Evolutionary conservation across 2,329 filamentous ascomycete species (phyloP).

Genomic region (Pseudopithomyces maydicus): DNA sequence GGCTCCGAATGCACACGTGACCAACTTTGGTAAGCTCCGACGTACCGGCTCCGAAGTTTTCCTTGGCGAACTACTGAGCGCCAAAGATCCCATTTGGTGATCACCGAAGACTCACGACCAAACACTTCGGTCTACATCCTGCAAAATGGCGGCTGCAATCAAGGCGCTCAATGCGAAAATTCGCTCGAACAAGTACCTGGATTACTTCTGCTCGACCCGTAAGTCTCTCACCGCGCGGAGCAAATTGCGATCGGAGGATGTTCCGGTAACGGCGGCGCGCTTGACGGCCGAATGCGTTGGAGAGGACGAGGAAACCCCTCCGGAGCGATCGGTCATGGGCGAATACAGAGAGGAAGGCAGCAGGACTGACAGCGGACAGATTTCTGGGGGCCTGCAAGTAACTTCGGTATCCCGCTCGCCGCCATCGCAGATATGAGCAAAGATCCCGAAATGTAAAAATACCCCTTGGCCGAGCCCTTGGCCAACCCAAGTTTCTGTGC

Average conservation of each 20-base stretch:
- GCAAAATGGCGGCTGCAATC: conserved; percentile 57
- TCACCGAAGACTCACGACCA: conserved; percentile 12
- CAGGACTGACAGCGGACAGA: conserved; percentile 39
- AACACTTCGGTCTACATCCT: conserved; percentile 10
- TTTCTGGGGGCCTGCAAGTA: conserved; percentile 58
- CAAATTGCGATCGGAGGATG: not conserved
- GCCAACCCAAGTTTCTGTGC: not conserved
- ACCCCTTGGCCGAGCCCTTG: not conserved
- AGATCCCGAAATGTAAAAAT: conserved; percentile 57
- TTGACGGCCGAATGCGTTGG: not conserved
- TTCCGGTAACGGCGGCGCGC: conserved; percentile 4
- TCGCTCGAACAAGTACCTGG: conserved; percentile 54
- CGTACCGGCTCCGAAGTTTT: conserved; percentile 5
- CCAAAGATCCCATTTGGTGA: conserved; percentile 6
- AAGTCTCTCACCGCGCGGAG: conserved; percentile 31
- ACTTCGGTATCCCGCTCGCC: conserved; percentile 60
- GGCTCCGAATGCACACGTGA: not conserved
- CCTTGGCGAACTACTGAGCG: conserved; percentile 10
- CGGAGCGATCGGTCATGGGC: not conserved
- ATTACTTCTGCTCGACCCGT: conserved; percentile 61
- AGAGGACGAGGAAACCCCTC: not conserved
- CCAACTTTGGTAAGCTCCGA: not conserved
- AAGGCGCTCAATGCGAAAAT: conserved; percentile 60
- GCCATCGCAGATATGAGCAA: conserved; percentile 60
- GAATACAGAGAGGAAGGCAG: not conserved